A percentile compares a stretch with the other conserved stretches of the same genome.
Conservation (phyloP, 2,329 filamentous ascomycete species). For the Parastagonospora avenae region DNA sequence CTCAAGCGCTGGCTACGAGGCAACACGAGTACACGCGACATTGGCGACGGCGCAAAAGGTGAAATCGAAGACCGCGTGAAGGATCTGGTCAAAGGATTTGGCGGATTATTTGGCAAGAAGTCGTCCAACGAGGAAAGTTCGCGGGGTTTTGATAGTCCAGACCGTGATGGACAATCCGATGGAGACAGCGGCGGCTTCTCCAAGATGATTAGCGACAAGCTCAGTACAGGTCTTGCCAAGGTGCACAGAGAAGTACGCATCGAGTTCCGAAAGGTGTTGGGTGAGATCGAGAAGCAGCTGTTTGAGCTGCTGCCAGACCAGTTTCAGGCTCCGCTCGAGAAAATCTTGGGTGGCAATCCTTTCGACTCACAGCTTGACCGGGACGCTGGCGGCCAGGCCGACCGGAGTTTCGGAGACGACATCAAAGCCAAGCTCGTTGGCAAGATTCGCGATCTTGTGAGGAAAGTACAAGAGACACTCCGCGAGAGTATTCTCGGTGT, state of each 20-base stretch:
- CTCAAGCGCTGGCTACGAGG: conserved; percentile 41
- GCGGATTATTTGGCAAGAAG: conserved; percentile 32
- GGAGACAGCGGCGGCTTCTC: conserved; percentile 32
- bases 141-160: conserved; percentile 20
- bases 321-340: conserved; percentile 35
- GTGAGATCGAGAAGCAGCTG: conserved; percentile 35
- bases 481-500: conserved; percentile 36
- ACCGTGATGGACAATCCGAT: conserved; percentile 14
- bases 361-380: conserved; percentile 37
- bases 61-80: conserved; percentile 36
- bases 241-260: conserved; percentile 37
- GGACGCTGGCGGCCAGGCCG: conserved; percentile 24
- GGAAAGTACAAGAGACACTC: conserved; percentile 36
- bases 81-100: conserved; percentile 35
- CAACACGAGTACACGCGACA: conserved; percentile 35
- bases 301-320: conserved; percentile 37
- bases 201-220: conserved; percentile 34
- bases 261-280: conserved; percentile 36
- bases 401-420: conserved; percentile 35
- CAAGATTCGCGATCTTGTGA: conserved; percentile 33
- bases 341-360: conserved; percentile 36
- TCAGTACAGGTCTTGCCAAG: conserved; percentile 36
- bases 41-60: conserved; percentile 36
- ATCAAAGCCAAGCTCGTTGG: conserved; percentile 33
- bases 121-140: conserved; percentile 19